Percentiles rank a stretch among this genome's conserved stretches.
Evolutionary conservation across 1,284 basidiomycete species (phyloP).

Genomic region (Xerocomus minutiporus): DNA sequence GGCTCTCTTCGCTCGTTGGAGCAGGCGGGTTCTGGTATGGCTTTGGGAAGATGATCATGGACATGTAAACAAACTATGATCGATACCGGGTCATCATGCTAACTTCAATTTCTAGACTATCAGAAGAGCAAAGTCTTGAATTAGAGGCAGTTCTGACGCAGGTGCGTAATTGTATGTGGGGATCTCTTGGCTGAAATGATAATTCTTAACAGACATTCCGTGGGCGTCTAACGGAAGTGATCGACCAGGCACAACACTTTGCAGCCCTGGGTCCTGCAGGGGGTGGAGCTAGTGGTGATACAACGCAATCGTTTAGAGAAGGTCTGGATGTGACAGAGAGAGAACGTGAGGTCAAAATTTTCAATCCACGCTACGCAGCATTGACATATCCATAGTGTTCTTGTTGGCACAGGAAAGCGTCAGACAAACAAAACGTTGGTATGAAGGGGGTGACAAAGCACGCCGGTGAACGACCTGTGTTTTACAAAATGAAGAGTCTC

Average conservation of each 20-base stretch:
- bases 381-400: slow-evolving; percentile 57
- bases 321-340: slow-evolving; percentile 85
- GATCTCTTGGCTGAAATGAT: background rate
- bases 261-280: slow-evolving; percentile 65
- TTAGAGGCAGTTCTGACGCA: slow-evolving; percentile 66
- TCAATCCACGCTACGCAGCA: background rate
- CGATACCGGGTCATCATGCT: background rate
- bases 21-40: slow-evolving; percentile 88
- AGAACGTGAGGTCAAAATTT: slow-evolving; percentile 55
- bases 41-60: slow-evolving; percentile 78
- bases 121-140: slow-evolving; percentile 64
- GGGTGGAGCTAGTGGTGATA: slow-evolving; percentile 49
- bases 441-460: slow-evolving; percentile 63
- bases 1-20: slow-evolving; percentile 74
- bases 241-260: slow-evolving; percentile 90
- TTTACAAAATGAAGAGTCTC: background rate
- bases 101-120: slow-evolving; percentile 45
- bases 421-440: slow-evolving; percentile 75
- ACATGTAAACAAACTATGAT: slow-evolving; percentile 52
- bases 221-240: slow-evolving; percentile 71
- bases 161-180: slow-evolving; percentile 37
- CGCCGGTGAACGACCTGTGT: slow-evolving; percentile 37
- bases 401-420: slow-evolving; percentile 77
- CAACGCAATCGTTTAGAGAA: slow-evolving; percentile 75
- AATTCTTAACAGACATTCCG: slow-evolving; percentile 62